Conservation (phyloP, 345 rosid genomes). For the Eucalyptus marginata region DNA sequence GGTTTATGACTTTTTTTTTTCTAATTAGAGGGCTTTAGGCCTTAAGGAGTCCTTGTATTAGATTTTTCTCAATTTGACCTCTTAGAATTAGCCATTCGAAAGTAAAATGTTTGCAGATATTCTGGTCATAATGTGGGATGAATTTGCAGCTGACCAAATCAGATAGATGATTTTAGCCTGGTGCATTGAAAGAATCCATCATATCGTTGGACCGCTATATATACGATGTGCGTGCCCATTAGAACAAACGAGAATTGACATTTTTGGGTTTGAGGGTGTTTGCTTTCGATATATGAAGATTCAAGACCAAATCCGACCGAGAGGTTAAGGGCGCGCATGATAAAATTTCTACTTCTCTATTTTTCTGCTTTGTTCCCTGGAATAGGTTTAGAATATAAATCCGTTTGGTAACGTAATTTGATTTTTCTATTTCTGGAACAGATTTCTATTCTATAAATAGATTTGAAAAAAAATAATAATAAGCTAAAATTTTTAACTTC, state of each 20-base stretch:
- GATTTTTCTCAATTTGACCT: background rate
- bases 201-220: background rate
- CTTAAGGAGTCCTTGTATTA: background rate
- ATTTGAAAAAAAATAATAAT: no score
- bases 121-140: background rate
- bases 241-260: background rate
- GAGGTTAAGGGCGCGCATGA: background rate
- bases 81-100: background rate
- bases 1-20: background rate
- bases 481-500: no score
- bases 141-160: background rate
- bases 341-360: no score
- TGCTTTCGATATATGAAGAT: background rate
- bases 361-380: no score
- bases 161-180: background rate
- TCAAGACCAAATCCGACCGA: background rate
- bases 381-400: no score
- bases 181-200: background rate
- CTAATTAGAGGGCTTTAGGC: background rate
- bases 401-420: no score
- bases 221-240: background rate
- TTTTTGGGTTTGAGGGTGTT: background rate
- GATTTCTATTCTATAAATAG: no score
- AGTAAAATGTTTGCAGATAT: accelerated
- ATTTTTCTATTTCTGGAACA: no score